Evolutionary conservation across 495 filamentous ascomycete genomes (phyloP), one percentile per base, ranked within the genome.

Genomic region (Penicillium waksmanii): DNA sequence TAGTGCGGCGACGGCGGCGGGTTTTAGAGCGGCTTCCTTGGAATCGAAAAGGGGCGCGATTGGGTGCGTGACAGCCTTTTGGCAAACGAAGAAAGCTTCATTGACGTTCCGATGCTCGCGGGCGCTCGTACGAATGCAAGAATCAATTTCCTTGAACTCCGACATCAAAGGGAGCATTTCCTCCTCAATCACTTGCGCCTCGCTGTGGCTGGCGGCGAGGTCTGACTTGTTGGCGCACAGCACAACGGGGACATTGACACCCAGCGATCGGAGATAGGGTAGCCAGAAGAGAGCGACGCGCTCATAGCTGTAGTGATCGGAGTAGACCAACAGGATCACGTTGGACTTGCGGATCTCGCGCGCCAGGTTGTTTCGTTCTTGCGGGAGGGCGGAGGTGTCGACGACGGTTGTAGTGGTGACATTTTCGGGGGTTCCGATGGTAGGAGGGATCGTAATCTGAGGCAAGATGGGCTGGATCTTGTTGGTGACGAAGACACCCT

Each of bases 161-260:
- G 89, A 85, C 95, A 98, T 98, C 63, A 98, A 87, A 3, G 95
- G 96, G 51, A 98, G 79, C 96, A 98, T 98, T 77, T 98, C 95
- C 68, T 97, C 93, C 66, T 94, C 89, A 11, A 96, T 83, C 12
- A 97, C 89, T 69, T 96, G 89, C 1, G 89, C 78, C 51, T 89
- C 91, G 53, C 78, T 87, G 44, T 86, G 86, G 65, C 84, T 84
- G 21, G 81, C 80, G 8, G 84, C 84, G 36, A 97, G 82, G 66
- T 98, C 95, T 18, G 92, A 89, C 74, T 98, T 98, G 80, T 97
- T 98, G 66, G 95, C 93, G 75, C 96, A 98, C 57, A 98, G 80
- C 43, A 98, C 91, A 3, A 98, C 95, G 0, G 95, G 92, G n/a
- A 98, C 93, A 71, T 98, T 98, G 62, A 98, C 95, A 9, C 96